A percentile compares a stretch with the other conserved stretches of the same genome.
These are phyloP conservation scores for Podospora australis DNA, from an alignment of 495 filamentous ascomycete species.

Conservation along the genomic window DNA sequence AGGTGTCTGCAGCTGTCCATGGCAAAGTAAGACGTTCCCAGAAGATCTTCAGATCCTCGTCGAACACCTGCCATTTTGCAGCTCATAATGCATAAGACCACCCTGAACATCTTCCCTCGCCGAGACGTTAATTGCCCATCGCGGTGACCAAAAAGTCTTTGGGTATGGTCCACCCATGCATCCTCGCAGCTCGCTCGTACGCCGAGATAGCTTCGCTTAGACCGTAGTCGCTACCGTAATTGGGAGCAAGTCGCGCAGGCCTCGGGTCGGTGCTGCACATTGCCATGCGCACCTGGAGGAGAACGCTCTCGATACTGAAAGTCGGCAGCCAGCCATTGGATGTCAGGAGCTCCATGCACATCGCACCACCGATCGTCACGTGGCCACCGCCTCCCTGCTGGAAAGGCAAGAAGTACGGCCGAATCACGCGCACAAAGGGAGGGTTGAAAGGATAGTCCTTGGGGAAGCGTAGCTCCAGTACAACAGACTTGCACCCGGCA, in stretches of 20 bases:
- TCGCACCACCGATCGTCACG: conserved; percentile 77
- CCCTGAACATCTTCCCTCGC: too few relatives aligned
- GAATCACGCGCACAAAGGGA: conserved; percentile 79
- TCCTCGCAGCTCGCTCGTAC: conserved; percentile 56
- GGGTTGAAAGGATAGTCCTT: conserved; percentile 68
- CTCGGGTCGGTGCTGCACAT: conserved; percentile 59
- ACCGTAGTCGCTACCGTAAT: conserved; percentile 46
- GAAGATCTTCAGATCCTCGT: too few relatives aligned
- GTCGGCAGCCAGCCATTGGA: conserved; percentile 74
- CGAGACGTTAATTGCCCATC: too few relatives aligned
- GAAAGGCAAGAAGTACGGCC: conserved; percentile 72
- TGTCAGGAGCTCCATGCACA: conserved; percentile 91
- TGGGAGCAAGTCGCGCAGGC: conserved; percentile 60
- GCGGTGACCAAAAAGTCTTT: conserved; percentile 29
- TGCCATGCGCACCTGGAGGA: conserved; percentile 77
- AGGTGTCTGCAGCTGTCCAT: too few relatives aligned
- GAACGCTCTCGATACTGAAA: conserved; percentile 67
- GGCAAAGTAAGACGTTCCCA: too few relatives aligned
- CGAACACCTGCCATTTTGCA: too few relatives aligned
- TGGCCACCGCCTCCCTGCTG: conserved; percentile 74
- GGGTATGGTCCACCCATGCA: conserved; percentile 62
- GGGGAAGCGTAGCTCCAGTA: conserved; percentile 77
- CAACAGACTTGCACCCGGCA: conserved; percentile 54
- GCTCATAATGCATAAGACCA: too few relatives aligned
- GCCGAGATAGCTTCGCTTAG: conserved; percentile 67